Evolutionary conservation across 2,329 filamentous ascomycete species (phyloP).

Genomic region (Colletotrichum aenigma): DNA sequence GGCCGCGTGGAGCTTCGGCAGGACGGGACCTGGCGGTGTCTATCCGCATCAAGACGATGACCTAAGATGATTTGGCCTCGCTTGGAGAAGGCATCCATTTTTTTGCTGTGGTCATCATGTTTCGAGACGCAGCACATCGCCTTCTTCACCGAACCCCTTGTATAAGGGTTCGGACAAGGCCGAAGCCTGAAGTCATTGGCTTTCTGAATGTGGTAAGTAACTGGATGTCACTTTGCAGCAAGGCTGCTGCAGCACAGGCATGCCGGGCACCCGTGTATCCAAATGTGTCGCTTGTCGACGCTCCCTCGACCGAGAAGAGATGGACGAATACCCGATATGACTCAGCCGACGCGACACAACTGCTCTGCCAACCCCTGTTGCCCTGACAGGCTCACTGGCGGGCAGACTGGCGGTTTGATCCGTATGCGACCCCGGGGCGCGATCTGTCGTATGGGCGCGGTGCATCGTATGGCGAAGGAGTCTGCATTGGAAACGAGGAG

Average conservation of each 20-base stretch:
- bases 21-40: not conserved
- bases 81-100: not conserved
- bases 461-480: not conserved
- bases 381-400: not conserved
- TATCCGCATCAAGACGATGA: not conserved
- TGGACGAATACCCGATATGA: not conserved
- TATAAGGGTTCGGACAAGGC: conserved; percentile 2
- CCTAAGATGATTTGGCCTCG: not conserved
- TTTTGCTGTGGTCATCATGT: not conserved
- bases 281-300: not conserved
- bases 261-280: not conserved
- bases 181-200: not conserved
- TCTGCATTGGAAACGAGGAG: not conserved
- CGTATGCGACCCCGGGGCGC: not conserved
- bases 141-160: not conserved
- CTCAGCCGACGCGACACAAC: conserved; percentile 4
- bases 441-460: not conserved
- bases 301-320: not conserved
- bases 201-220: not conserved
- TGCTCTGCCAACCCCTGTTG: not conserved
- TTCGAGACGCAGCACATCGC: not conserved
- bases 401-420: not conserved
- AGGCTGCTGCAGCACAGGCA: not conserved
- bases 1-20: not conserved
- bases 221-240: not conserved